phyloP scores from a whole-genome alignment of 2,329 filamentous ascomycete species.

The Apiospora rasikravindrae region DNA sequence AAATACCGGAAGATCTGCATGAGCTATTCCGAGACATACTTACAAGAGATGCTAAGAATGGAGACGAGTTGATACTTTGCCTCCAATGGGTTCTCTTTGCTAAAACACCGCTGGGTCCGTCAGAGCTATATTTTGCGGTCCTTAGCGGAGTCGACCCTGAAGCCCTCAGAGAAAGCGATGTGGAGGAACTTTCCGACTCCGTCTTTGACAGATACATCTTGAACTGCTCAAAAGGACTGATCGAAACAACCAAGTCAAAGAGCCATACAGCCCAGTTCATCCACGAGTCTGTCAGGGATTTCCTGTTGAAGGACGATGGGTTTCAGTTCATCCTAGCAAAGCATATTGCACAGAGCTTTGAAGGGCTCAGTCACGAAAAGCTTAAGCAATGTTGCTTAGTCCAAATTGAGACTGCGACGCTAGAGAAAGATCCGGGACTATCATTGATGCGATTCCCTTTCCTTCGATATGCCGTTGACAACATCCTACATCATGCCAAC shows the following conservation, averaged over 20 bases:
- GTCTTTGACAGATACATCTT: neutral
- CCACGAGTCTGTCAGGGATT: slow-evolving; percentile 57
- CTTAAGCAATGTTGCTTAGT: slow-evolving; percentile 44
- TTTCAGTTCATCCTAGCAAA: slow-evolving; percentile 36
- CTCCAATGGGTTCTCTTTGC: slow-evolving; percentile 61
- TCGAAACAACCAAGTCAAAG: slow-evolving; percentile 44
- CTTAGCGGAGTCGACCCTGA: slow-evolving; percentile 31
- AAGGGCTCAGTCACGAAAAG: slow-evolving; percentile 46
- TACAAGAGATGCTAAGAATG: slow-evolving; percentile 48
- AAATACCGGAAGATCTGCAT: slow-evolving; percentile 46
- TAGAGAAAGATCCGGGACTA: neutral
- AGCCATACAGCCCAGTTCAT: slow-evolving; percentile 54
- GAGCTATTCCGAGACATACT: slow-evolving; percentile 59
- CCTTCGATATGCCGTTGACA: slow-evolving; percentile 18
- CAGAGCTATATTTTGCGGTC: slow-evolving; percentile 53
- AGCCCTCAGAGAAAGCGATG: neutral
- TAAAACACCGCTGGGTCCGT: slow-evolving; percentile 44
- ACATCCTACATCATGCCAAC: slow-evolving; percentile 26
- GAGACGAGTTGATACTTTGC: slow-evolving; percentile 48
- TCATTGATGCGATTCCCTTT: slow-evolving; percentile 24
- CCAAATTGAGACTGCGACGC: slow-evolving; percentile 6
- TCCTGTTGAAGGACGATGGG: slow-evolving; percentile 45
- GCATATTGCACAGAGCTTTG: slow-evolving; percentile 27
- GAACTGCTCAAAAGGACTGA: slow-evolving; percentile 54
- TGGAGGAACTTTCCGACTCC: neutral